Percentiles rank a stretch among this genome's conserved stretches.
phyloP scores from a whole-genome alignment of 148 eudicot species.

The Polygonum maritimum region DNA sequence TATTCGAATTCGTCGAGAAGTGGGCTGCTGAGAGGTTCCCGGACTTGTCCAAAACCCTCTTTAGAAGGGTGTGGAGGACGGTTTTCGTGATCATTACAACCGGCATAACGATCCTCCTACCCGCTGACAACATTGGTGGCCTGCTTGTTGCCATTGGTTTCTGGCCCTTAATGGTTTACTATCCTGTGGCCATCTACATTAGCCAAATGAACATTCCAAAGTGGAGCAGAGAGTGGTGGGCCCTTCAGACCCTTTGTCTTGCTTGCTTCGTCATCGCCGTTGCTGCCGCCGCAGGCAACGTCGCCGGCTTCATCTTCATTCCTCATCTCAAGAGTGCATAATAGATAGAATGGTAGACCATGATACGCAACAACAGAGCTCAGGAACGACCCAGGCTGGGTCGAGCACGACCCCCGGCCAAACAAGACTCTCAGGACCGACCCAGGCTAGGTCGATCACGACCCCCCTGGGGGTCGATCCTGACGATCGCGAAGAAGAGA shows the following conservation, averaged over 20 bases:
- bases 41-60: neutral
- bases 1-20: conserved; percentile 4
- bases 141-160: neutral
- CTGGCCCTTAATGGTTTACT: conserved; percentile 1
- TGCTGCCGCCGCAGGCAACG: conserved; percentile 4
- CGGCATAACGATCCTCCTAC: neutral
- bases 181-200: neutral
- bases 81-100: conserved; percentile 2
- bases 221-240: neutral
- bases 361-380: no score
- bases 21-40: neutral
- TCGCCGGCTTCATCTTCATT: no score
- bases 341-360: no score
- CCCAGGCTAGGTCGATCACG: no score
- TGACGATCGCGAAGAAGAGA: no score
- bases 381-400: no score
- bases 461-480: no score
- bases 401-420: no score
- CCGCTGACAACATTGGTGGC: neutral
- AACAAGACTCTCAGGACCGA: no score
- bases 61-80: conserved; percentile 5
- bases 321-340: no score
- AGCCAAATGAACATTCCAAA: neutral
- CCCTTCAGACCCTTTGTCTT: conserved; percentile 2
- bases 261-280: neutral